Evolutionary conservation across 371 early-diverging fungal genomes (phyloP).

Genomic region (Nosema muscidifuracis): DNA sequence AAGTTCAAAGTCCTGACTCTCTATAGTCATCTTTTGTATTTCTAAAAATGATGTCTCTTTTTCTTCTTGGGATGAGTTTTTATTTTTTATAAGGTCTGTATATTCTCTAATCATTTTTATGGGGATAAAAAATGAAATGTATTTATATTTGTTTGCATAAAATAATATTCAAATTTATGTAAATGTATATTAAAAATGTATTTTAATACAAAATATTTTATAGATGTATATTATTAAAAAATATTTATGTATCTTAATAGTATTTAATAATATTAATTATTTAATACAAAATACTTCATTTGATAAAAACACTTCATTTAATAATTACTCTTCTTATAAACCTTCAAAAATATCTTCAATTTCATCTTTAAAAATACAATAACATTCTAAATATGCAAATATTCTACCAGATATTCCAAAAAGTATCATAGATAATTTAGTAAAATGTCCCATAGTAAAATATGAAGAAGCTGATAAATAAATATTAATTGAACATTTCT

Average conservation of each 20-base stretch:
- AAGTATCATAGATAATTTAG: not conserved
- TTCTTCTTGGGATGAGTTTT: constrained; percentile 28
- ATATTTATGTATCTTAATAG: too few species aligned
- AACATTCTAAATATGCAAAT: not conserved
- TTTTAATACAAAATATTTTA: too few species aligned
- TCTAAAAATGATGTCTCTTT: constrained; percentile 35
- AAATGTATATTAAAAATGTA: too few species aligned
- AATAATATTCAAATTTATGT: too few species aligned
- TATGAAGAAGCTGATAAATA: not conserved
- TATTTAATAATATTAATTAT: too few species aligned
- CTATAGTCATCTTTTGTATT: constrained; percentile 7
- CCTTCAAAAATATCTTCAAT: constrained; percentile 4
- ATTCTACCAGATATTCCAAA: constrained; percentile 1
- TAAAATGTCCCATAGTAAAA: not conserved
- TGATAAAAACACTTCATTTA: too few species aligned
- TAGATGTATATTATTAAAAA: too few species aligned
- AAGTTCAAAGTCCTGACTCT: not conserved
- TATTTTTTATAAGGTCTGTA: constrained; percentile 1
- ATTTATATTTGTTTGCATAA: too few species aligned
- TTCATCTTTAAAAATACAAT: not conserved
- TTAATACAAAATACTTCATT: too few species aligned
- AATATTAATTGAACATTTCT: not conserved
- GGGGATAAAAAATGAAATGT: too few species aligned
- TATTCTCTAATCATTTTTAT: constrained; percentile 7
- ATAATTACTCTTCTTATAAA: not conserved